Conservation (phyloP, 2,329 filamentous ascomycete genomes). For the Dichotomopilus funicola region DNA sequence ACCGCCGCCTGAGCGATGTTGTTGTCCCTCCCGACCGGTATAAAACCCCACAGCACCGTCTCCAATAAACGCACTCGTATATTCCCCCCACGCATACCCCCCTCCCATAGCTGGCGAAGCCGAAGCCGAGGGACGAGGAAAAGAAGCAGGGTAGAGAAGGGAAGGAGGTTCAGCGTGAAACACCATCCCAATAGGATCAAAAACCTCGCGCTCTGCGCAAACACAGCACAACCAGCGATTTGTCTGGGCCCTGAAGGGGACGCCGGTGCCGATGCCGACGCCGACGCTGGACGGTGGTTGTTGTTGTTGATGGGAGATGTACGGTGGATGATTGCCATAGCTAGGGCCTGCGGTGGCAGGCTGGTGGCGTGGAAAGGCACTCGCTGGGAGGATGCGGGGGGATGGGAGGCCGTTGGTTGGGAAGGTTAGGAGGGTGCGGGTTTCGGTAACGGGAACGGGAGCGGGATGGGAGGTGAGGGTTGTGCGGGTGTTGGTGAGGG, state of each 20-base stretch:
- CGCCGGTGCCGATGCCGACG: background rate
- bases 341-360: too few relatives aligned
- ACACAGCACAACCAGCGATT: conserved; percentile 22
- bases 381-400: conserved; percentile 5
- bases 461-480: background rate
- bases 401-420: conserved; percentile 19
- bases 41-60: too few relatives aligned
- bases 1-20: too few relatives aligned
- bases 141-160: too few relatives aligned
- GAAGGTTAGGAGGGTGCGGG: conserved; percentile 19
- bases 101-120: too few relatives aligned
- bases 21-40: too few relatives aligned
- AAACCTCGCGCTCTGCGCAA: conserved; percentile 13
- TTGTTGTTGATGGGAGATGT: background rate
- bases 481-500: background rate
- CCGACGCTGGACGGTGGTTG: background rate
- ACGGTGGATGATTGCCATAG: conserved; percentile 5
- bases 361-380: conserved; percentile 10
- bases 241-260: too few relatives aligned
- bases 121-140: too few relatives aligned
- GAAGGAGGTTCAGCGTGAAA: background rate
- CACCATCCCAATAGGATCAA: conserved; percentile 18
- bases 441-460: conserved; percentile 2
- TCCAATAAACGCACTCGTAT: too few relatives aligned
- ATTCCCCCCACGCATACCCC: too few relatives aligned